Evolutionary conservation across 2,329 filamentous ascomycete species (phyloP).

Genomic region (Stagonosporopsis tanaceti): DNA sequence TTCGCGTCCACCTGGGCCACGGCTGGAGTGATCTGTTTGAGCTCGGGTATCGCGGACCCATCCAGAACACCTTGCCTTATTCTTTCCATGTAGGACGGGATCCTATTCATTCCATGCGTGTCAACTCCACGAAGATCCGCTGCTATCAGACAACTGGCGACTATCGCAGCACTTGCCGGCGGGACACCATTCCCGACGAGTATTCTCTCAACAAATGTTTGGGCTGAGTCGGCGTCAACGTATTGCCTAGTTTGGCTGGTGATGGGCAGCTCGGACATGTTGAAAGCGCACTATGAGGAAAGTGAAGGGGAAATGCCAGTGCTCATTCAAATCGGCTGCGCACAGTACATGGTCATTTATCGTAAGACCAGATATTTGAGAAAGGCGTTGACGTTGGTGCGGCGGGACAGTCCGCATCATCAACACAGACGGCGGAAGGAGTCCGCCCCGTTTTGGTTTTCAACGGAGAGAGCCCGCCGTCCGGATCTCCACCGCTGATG

Average conservation of each 20-base stretch:
- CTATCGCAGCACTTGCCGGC: not conserved
- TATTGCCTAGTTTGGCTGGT: not conserved
- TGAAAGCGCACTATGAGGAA: not conserved
- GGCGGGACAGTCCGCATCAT: not conserved
- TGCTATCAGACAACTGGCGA: not conserved
- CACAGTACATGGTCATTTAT: not conserved
- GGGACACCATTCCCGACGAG: not conserved
- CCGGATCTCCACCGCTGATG: not conserved
- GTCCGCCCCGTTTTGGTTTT: not conserved
- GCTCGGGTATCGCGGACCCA: not conserved
- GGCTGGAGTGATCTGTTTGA: not conserved
- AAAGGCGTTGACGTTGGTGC: not conserved
- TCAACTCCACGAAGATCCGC: not conserved
- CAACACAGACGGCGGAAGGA: not conserved
- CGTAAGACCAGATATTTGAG: not conserved
- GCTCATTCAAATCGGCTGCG: not conserved
- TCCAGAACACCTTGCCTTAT: not conserved
- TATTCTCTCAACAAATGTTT: not conserved
- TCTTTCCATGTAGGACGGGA: not conserved
- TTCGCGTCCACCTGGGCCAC: not conserved
- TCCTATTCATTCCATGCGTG: not conserved
- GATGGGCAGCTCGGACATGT: not conserved
- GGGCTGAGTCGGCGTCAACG: not conserved
- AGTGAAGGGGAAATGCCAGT: not conserved
- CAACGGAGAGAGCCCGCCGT: not conserved